Percentiles rank a stretch among this genome's conserved stretches.
Conservation (phyloP, 441 rosid genomes). For the Erodium chrysanthum region DNA sequence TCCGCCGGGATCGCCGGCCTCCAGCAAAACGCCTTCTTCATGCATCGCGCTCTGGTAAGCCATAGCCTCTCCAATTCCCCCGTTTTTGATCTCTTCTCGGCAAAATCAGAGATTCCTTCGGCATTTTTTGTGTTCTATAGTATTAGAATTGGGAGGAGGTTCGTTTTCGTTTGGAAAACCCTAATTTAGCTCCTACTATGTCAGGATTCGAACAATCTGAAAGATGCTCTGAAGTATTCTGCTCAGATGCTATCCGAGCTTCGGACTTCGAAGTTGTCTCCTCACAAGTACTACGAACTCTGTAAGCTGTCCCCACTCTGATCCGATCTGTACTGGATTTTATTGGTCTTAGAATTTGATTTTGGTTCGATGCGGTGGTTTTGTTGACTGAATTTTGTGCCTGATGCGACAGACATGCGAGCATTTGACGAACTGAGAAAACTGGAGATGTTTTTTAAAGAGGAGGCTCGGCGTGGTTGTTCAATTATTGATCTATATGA, state of each 20-base stretch:
- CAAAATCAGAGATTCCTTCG: too few species aligned
- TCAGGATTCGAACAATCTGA: constrained; percentile 88
- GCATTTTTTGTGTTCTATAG: too few species aligned
- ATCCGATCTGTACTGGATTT: constrained; percentile 9
- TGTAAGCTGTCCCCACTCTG: constrained; percentile 41
- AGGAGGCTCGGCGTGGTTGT: constrained; percentile 87
- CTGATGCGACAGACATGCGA: constrained; percentile 58
- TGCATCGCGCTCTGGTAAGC: constrained; percentile 95
- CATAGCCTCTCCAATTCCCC: constrained; percentile 1
- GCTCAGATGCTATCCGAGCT: constrained; percentile 98
- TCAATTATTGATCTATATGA: constrained; percentile 91
- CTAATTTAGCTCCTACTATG: background rate
- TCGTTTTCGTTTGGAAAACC: background rate
- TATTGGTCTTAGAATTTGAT: too few species aligned
- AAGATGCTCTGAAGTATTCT: constrained; percentile 92
- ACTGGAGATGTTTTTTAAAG: constrained; percentile 85
- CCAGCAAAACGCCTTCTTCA: constrained; percentile 92
- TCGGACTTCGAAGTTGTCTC: constrained; percentile 92
- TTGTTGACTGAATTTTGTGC: constrained; percentile 9
- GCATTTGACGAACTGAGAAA: constrained; percentile 95
- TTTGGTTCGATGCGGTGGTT: background rate
- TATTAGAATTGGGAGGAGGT: background rate
- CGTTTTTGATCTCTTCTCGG: background rate
- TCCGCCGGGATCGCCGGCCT: constrained; percentile 84
- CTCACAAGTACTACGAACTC: constrained; percentile 86